Percentiles rank a stretch among this genome's conserved stretches.
phyloP scores from a whole-genome alignment of 2,329 filamentous ascomycete genomes.

The Beauveria australis region DNA sequence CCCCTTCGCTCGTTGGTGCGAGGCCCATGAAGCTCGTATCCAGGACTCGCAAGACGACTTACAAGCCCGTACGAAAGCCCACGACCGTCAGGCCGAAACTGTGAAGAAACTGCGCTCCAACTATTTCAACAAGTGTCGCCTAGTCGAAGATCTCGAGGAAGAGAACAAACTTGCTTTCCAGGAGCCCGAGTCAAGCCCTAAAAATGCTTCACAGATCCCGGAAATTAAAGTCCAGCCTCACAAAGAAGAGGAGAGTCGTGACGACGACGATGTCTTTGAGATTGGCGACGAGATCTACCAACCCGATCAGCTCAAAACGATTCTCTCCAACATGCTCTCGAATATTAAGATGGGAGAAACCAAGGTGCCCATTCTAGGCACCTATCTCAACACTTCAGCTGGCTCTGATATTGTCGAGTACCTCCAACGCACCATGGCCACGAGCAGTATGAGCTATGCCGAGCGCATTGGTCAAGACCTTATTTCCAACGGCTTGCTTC shows the following conservation, averaged over 20 bases:
- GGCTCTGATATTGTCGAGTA: slow-evolving; percentile 95
- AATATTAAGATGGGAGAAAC: slow-evolving; percentile 81
- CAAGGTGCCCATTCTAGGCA: slow-evolving; percentile 92
- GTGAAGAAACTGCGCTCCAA: slow-evolving; percentile 90
- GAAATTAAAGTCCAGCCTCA: slow-evolving; percentile 82
- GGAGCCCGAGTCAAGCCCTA: slow-evolving; percentile 66
- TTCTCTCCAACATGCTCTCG: slow-evolving; percentile 76
- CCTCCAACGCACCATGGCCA: slow-evolving; percentile 78
- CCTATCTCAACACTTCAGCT: slow-evolving; percentile 85
- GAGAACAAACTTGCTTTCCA: slow-evolving; percentile 98
- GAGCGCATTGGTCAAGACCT: slow-evolving; percentile 94
- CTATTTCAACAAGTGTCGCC: slow-evolving; percentile 97
- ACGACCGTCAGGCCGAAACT: slow-evolving; percentile 82
- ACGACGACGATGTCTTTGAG: slow-evolving; percentile 81
- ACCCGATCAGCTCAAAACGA: slow-evolving; percentile 83
- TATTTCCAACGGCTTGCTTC: slow-evolving; percentile 74
- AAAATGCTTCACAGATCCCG: slow-evolving; percentile 52
- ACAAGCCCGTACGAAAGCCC: slow-evolving; percentile 80
- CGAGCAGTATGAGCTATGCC: slow-evolving; percentile 78
- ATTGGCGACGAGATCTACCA: slow-evolving; percentile 84
- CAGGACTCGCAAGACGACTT: slow-evolving; percentile 94
- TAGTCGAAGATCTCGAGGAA: slow-evolving; percentile 94
- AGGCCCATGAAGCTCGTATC: slow-evolving; percentile 83
- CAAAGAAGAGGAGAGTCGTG: slow-evolving; percentile 51
- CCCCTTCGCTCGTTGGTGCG: slow-evolving; percentile 93